phyloP scores from a whole-genome alignment of 1,284 basidiomycete species.

The Cryptococcus sp. region DNA sequence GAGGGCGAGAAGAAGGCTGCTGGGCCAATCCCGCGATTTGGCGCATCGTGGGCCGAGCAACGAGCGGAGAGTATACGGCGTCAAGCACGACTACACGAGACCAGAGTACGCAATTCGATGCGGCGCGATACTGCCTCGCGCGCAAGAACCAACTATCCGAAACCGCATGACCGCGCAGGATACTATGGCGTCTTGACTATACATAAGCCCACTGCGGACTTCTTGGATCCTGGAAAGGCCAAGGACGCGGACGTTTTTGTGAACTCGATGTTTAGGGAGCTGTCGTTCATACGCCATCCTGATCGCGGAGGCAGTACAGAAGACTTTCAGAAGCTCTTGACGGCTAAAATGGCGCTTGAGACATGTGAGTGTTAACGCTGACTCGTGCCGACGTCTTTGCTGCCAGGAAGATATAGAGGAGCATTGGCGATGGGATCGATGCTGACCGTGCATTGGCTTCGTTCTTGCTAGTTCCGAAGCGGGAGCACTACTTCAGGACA shows the following conservation, averaged over 20 bases:
- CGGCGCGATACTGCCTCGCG: neutral
- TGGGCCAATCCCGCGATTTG: neutral
- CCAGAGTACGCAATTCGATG: neutral
- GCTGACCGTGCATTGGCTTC: too few species aligned
- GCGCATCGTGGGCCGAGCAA: constrained; percentile 1
- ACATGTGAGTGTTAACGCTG: constrained; percentile 10
- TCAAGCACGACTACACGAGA: constrained; percentile 3
- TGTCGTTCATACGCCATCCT: constrained; percentile 12
- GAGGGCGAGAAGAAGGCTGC: neutral
- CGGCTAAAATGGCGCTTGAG: constrained; percentile 8
- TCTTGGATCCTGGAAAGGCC: constrained; percentile 7
- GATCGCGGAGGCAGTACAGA: constrained; percentile 11
- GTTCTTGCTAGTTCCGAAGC: too few species aligned
- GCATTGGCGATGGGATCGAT: neutral
- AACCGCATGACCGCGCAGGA: constrained; percentile 6
- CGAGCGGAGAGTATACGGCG: neutral
- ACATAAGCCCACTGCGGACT: constrained; percentile 3
- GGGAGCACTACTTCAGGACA: too few species aligned
- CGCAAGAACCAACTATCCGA: neutral
- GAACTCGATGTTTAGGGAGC: neutral
- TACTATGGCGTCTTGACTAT: constrained; percentile 12
- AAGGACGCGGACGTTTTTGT: constrained; percentile 14
- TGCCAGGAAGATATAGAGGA: neutral
- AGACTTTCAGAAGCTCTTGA: neutral
- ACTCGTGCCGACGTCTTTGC: too few species aligned